A percentile compares a stretch with the other conserved stretches of the same genome.
Evolutionary conservation across 2,329 filamentous ascomycete species (phyloP).

Genomic region (Clonostachys chloroleuca): DNA sequence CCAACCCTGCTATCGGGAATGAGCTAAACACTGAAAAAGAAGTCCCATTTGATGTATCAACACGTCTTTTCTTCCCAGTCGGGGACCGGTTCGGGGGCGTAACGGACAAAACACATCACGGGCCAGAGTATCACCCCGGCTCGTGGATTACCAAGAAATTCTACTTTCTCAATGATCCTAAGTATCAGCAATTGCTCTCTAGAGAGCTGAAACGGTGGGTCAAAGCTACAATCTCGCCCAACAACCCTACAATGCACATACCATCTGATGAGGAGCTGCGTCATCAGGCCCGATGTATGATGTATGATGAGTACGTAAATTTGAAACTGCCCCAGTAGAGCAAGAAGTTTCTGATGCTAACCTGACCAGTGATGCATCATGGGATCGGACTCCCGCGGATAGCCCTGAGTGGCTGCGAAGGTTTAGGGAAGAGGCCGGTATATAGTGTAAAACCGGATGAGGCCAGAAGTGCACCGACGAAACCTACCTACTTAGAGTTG

Average conservation of each 20-base stretch:
- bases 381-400: conserved; percentile 60
- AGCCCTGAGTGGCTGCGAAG: conserved; percentile 59
- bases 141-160: too few species aligned
- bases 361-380: conserved; percentile 50
- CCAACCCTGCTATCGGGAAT: too few species aligned
- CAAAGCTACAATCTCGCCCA: conserved; percentile 47
- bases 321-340: too few species aligned
- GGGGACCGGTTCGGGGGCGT: too few species aligned
- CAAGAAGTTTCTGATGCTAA: too few species aligned
- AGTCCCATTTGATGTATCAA: too few species aligned
- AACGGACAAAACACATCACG: too few species aligned
- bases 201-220: conserved; percentile 50
- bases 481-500: too few species aligned
- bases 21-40: too few species aligned
- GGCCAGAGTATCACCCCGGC: too few species aligned
- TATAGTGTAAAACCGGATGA: conserved; percentile 13
- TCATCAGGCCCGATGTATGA: conserved; percentile 58
- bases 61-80: too few species aligned
- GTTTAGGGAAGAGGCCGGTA: conserved; percentile 55
- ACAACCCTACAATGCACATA: conserved; percentile 56
- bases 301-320: conserved; percentile 53
- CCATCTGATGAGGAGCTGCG: conserved; percentile 59
- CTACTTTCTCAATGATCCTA: conserved; percentile 48
- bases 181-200: conserved; percentile 54
- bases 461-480: too few species aligned